Evolutionary conservation across 192 early-diverging fungal species (phyloP).

Genomic region (Bifiguratus adelaidae): DNA sequence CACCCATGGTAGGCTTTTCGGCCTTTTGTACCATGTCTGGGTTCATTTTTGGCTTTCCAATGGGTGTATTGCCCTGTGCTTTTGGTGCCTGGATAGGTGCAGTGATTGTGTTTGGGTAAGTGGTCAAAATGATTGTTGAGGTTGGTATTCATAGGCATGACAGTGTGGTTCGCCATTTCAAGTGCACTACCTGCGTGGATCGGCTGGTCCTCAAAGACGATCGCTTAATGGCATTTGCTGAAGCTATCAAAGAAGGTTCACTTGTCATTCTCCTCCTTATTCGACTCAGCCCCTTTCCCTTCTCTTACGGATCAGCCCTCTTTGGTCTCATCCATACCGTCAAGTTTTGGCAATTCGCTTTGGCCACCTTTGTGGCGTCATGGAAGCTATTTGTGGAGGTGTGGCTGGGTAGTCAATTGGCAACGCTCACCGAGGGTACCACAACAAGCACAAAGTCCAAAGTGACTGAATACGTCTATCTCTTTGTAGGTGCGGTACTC

Average conservation of each 20-base stretch:
- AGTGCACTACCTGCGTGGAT: slow-evolving; percentile 6
- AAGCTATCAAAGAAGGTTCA: slow-evolving; percentile 18
- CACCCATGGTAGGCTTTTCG: slow-evolving; percentile 35
- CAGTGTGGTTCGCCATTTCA: slow-evolving; percentile 8
- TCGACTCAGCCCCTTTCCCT: slow-evolving; percentile 18
- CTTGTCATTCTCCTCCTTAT: slow-evolving; percentile 19
- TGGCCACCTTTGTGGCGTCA: slow-evolving; percentile 3
- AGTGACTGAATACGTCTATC: slow-evolving; percentile 6
- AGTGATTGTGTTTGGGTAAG: slow-evolving; percentile 6
- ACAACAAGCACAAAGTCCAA: slow-evolving; percentile 12
- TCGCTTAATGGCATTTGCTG: slow-evolving; percentile 12
- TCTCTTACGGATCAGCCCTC: slow-evolving; percentile 8
- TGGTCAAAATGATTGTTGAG: too few relatives aligned
- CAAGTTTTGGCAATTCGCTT: slow-evolving; percentile 6
- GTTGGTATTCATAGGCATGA: neutral
- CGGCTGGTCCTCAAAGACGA: slow-evolving; percentile 6
- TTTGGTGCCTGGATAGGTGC: slow-evolving; percentile 17
- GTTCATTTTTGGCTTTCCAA: slow-evolving; percentile 40
- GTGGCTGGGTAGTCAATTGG: slow-evolving; percentile 19
- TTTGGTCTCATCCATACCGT: slow-evolving; percentile 5
- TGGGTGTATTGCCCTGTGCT: slow-evolving; percentile 31
- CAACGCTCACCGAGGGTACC: slow-evolving; percentile 12
- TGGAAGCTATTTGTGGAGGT: slow-evolving; percentile 17
- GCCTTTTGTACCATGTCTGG: slow-evolving; percentile 23
- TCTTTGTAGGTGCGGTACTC: slow-evolving; percentile 7